A percentile compares a stretch with the other conserved stretches of the same genome.
Conservation (phyloP, 768 basidiomycete genomes). For the Leccinum longicurvipes region DNA sequence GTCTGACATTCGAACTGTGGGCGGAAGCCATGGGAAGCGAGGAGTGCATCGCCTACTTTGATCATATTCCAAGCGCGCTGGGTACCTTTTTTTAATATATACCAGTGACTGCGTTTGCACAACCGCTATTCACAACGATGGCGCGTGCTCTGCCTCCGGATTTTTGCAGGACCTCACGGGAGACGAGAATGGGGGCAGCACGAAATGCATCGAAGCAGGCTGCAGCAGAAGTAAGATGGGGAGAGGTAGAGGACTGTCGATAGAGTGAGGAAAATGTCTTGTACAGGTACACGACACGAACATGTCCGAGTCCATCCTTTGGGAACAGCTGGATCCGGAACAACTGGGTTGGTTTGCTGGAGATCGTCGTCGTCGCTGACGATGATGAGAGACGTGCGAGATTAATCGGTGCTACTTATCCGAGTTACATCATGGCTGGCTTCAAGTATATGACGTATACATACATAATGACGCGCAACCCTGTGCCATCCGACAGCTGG, state of each 20-base stretch:
- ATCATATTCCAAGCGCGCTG: slow-evolving; percentile 93
- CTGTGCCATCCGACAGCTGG: slow-evolving; percentile 11
- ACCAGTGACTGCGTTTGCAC: slow-evolving; percentile 97
- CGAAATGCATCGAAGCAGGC: slow-evolving; percentile 97
- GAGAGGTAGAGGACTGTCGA: slow-evolving; percentile 79
- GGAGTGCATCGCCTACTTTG: slow-evolving; percentile 64
- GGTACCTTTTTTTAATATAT: slow-evolving; percentile 79
- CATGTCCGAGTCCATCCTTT: too few species aligned
- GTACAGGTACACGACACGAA: too few species aligned
- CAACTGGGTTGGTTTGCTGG: slow-evolving; percentile 51
- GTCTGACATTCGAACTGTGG: slow-evolving; percentile 2
- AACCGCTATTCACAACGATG: slow-evolving; percentile 93
- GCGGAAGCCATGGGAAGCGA: slow-evolving; percentile 34
- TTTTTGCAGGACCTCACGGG: slow-evolving; percentile 69
- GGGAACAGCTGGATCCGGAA: slow-evolving; percentile 66
- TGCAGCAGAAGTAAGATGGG: slow-evolving; percentile 74
- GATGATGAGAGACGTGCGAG: slow-evolving; percentile 46
- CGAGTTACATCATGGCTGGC: too few species aligned
- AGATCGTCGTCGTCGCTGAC: slow-evolving; percentile 31
- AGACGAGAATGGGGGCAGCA: slow-evolving; percentile 91
- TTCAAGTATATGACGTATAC: too few species aligned
- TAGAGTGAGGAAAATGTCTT: too few species aligned
- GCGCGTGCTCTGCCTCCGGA: slow-evolving; percentile 70
- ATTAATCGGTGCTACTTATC: too few species aligned
- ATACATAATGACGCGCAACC: too few species aligned